Evolutionary conservation across 176 grass and related monocot species (phyloP).

Genomic region (Phoenix dactylifera): DNA sequence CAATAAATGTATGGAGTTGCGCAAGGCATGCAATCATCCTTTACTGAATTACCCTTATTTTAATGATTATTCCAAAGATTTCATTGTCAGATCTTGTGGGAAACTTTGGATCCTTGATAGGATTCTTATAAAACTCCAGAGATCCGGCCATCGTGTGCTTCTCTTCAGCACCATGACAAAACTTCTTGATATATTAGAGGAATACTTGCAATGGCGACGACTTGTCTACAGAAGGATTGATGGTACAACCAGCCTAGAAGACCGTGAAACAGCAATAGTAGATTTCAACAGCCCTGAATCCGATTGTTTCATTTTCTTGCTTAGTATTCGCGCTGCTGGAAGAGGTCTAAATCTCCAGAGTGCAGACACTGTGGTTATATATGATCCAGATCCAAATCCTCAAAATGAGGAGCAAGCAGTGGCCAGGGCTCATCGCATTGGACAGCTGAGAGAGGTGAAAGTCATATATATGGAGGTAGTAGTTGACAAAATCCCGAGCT

Average conservation of each 20-base stretch:
- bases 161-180: conserved; percentile 99
- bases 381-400: conserved; percentile 96
- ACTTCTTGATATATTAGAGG: conserved; percentile 95
- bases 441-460: conserved; percentile 96
- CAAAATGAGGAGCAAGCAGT: conserved; percentile 99
- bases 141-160: conserved; percentile 82
- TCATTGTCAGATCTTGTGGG: conserved; percentile 87
- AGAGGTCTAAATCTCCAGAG: conserved; percentile 98
- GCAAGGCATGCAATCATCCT: conserved; percentile 99
- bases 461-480: conserved; percentile 99
- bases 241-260: conserved; percentile 94
- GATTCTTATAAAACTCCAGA: conserved; percentile 93
- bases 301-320: conserved; percentile 98
- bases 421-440: conserved; percentile 96
- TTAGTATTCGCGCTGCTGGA: conserved; percentile 97
- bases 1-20: conserved; percentile 99
- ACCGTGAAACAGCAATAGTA: conserved; percentile 85
- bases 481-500: conserved; percentile 93
- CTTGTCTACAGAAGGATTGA: conserved; percentile 92
- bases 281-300: conserved; percentile 91
- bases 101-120: conserved; percentile 99
- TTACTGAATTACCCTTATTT: conserved; percentile 80
- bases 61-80: conserved; percentile 65
- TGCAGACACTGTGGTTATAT: conserved; percentile 99
- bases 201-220: conserved; percentile 85